A percentile compares a stretch with the other conserved stretches of the same genome.
These are phyloP conservation scores for Coniochaeta sp. DNA, from an alignment of 2,329 filamentous ascomycete genomes.

Conservation along the genomic window DNA sequence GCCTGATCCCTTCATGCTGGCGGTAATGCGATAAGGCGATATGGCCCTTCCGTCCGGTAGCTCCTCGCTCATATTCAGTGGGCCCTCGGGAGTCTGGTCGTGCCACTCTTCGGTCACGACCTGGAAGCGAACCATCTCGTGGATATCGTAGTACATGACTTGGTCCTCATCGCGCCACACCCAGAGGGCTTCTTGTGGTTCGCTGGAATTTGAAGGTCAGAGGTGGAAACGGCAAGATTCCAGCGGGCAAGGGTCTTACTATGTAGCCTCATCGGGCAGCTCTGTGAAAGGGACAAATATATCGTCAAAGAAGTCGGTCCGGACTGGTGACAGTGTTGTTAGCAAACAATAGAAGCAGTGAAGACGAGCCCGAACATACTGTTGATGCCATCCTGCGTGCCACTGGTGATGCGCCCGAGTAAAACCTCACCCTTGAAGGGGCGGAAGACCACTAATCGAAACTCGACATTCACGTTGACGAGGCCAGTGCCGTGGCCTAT, in stretches of 20 bases:
- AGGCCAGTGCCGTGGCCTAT: constrained; percentile 89
- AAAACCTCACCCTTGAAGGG: constrained; percentile 95
- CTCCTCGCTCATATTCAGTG: constrained; percentile 54
- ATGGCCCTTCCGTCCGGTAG: constrained; percentile 47
- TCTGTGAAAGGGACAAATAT: constrained; percentile 72
- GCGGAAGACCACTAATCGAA: constrained; percentile 86
- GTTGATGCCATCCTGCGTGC: constrained; percentile 64
- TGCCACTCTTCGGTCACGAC: constrained; percentile 87
- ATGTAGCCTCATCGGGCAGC: constrained; percentile 68
- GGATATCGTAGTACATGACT: constrained; percentile 78
- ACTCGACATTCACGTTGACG: constrained; percentile 94
- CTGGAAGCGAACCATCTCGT: constrained; percentile 81
- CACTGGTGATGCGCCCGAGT: constrained; percentile 72
- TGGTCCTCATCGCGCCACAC: constrained; percentile 72
- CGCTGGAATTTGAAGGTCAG: constrained; percentile 33
- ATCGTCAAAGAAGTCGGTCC: constrained; percentile 89
- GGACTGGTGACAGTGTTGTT: constrained; percentile 41
- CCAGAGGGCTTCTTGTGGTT: constrained; percentile 71
- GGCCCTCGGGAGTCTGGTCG: constrained; percentile 71
- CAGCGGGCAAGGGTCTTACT: constrained; percentile 40
- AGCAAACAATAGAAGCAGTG: not conserved
- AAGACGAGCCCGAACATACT: constrained; percentile 32
- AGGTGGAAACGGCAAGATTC: not conserved
- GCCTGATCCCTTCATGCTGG: constrained; percentile 55
- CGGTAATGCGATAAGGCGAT: constrained; percentile 64